Percentiles rank a stretch among this genome's conserved stretches.
These are phyloP conservation scores for Aschersonia sp. DNA, from an alignment of 2,329 filamentous ascomycete species.

Conservation along the genomic window DNA sequence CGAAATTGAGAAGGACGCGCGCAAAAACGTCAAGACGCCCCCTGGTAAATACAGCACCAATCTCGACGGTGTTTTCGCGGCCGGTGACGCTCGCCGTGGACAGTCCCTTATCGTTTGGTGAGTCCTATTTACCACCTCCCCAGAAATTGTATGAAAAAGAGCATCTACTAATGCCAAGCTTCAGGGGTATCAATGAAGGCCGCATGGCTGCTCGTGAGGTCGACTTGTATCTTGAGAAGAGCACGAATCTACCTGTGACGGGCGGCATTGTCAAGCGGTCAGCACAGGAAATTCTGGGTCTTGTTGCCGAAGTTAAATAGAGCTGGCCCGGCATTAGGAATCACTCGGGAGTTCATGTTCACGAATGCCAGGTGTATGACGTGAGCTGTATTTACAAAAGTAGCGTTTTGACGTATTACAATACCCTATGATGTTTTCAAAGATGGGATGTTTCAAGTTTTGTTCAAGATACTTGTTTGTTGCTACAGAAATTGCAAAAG, in stretches of 20 bases:
- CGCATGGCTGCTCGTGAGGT: conserved; percentile 86
- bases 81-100: conserved; percentile 86
- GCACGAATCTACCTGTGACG: conserved; percentile 71
- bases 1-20: conserved; percentile 77
- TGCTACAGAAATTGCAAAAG: no score
- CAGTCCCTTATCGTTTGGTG: conserved; percentile 94
- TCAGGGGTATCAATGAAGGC: conserved; percentile 90
- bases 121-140: conserved; percentile 19
- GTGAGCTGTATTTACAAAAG: no score
- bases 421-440: no score
- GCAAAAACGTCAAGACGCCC: conserved; percentile 93
- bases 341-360: no score
- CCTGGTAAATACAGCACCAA: conserved; percentile 81
- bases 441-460: no score
- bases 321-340: not conserved
- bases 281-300: conserved; percentile 51
- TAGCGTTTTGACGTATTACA: no score
- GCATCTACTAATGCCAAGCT: conserved; percentile 16
- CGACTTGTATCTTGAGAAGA: conserved; percentile 70
- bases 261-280: conserved; percentile 82
- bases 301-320: conserved; percentile 4
- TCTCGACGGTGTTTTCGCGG: conserved; percentile 76
- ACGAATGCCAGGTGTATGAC: no score
- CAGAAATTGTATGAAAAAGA: not conserved
- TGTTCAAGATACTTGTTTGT: no score